Conservation (phyloP, 768 basidiomycete genomes). For the Hortiboletus flavorubellus region DNA sequence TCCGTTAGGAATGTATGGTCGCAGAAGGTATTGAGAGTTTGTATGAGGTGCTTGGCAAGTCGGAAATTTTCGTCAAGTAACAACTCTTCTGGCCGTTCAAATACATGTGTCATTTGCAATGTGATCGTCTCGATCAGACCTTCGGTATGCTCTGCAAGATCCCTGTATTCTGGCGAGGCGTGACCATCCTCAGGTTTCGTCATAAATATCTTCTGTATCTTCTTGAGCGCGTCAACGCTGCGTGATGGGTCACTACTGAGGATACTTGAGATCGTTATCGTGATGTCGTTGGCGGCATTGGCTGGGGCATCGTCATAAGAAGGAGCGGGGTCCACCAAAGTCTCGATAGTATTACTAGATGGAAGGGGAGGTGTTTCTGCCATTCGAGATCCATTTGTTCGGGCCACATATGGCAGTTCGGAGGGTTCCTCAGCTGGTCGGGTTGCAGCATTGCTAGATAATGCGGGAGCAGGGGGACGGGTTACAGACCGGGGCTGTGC, state of each 20-base stretch:
- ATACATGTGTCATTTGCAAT: slow-evolving; percentile 87
- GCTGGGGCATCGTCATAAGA: slow-evolving; percentile 22
- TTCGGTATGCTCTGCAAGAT: slow-evolving; percentile 75
- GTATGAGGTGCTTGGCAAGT: slow-evolving; percentile 95
- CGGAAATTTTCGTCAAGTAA: slow-evolving; percentile 80
- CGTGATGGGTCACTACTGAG: slow-evolving; percentile 80
- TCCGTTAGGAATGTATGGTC: slow-evolving; percentile 87
- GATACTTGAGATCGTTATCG: slow-evolving; percentile 83
- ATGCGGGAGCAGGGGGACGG: slow-evolving; percentile 31
- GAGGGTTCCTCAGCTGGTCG: slow-evolving; percentile 28
- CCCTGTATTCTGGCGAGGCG: slow-evolving; percentile 66
- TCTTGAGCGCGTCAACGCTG: slow-evolving; percentile 93
- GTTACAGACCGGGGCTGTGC: slow-evolving; percentile 53
- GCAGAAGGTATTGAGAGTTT: slow-evolving; percentile 92
- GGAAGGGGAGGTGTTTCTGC: slow-evolving; percentile 15
- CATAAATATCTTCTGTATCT: slow-evolving; percentile 82
- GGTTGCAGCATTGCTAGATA: slow-evolving; percentile 23
- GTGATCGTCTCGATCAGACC: slow-evolving; percentile 89
- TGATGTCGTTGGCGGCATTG: slow-evolving; percentile 53
- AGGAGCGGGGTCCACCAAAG: slow-evolving; percentile 32
- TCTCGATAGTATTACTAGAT: slow-evolving; percentile 30
- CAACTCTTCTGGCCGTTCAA: slow-evolving; percentile 76
- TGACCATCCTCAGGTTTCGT: slow-evolving; percentile 71
- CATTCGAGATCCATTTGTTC: slow-evolving; percentile 15
- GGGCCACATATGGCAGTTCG: slow-evolving; percentile 29